Evolutionary conservation across 495 filamentous ascomycete genomes (phyloP).

Genomic region (Neurospora africana): DNA sequence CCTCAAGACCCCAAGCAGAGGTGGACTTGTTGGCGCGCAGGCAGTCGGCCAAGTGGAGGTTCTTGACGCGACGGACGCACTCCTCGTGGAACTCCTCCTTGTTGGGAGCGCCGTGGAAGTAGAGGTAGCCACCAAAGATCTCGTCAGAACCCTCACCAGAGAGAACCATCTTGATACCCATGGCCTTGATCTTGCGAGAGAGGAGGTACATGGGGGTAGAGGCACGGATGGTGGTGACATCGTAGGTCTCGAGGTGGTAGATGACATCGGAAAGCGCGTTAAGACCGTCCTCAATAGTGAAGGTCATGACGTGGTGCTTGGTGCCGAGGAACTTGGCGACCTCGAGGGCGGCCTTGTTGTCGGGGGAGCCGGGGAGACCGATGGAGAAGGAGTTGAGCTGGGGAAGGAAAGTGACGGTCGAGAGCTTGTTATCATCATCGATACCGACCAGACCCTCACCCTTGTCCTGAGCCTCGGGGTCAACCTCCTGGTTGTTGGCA

Average conservation of each 20-base stretch:
- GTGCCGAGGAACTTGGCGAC: constrained; percentile 94
- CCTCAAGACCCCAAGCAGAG: constrained; percentile 96
- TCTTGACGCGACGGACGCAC: constrained; percentile 84
- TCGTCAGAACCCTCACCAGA: constrained; percentile 95
- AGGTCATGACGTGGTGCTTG: constrained; percentile 94
- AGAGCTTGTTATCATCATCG: constrained; percentile 78
- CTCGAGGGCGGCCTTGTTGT: constrained; percentile 76
- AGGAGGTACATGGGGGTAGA: constrained; percentile 98
- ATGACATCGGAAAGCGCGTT: constrained; percentile 95
- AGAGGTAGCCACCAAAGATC: constrained; percentile 96
- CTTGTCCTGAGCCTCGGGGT: constrained; percentile 37
- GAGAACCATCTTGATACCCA: constrained; percentile 98
- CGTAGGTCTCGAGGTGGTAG: constrained; percentile 93
- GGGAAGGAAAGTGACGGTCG: constrained; percentile 82
- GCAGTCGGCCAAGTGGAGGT: constrained; percentile 91
- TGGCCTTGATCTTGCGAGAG: constrained; percentile 94
- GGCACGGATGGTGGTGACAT: constrained; percentile 96
- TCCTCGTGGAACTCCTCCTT: constrained; percentile 88
- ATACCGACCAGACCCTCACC: constrained; percentile 77
- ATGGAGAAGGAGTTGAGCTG: constrained; percentile 98
- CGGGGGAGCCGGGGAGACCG: constrained; percentile 80
- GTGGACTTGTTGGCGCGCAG: constrained; percentile 98
- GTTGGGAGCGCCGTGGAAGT: constrained; percentile 91
- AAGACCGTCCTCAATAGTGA: constrained; percentile 92
- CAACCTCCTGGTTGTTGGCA: constrained; percentile 22